Evolutionary conservation across 176 grass and related monocot species (phyloP).

Genomic region (Triticum dicoccoides): DNA sequence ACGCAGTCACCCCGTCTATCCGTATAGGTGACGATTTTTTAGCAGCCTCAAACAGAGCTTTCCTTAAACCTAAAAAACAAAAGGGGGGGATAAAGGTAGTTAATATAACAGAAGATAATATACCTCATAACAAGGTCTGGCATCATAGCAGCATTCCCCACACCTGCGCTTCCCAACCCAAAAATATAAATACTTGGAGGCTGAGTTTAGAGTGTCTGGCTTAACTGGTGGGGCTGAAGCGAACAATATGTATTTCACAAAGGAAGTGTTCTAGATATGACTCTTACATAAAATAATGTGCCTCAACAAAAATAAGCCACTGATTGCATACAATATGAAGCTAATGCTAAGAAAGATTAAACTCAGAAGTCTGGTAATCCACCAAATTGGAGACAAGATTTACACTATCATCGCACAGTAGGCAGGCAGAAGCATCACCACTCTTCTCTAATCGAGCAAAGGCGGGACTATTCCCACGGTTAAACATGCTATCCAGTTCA

Average conservation of each 20-base stretch:
- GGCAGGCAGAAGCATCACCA: not conserved
- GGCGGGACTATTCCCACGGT: not conserved
- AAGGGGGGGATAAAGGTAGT: not conserved
- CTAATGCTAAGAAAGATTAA: not conserved
- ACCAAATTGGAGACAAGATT: not conserved
- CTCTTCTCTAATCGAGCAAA: constrained; percentile 7
- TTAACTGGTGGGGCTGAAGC: not conserved
- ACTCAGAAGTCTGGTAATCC: not conserved
- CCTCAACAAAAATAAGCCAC: not conserved
- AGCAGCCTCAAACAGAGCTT: constrained; percentile 55
- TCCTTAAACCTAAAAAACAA: constrained; percentile 54
- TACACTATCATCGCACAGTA: not conserved
- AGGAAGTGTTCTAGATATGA: not conserved
- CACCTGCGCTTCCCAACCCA: not conserved
- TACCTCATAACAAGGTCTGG: not conserved
- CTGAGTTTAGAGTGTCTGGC: not conserved
- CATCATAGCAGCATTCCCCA: not conserved
- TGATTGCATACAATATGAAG: not conserved
- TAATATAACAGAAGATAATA: constrained; percentile 26
- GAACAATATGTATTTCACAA: not conserved
- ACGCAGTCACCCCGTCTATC: constrained; percentile 62
- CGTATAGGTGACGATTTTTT: constrained; percentile 55
- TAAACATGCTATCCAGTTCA: not conserved
- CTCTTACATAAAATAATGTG: not conserved
- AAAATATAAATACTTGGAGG: not conserved